Conservation (phyloP, 306 rosid genomes). For the Castanospermum australe region DNA sequence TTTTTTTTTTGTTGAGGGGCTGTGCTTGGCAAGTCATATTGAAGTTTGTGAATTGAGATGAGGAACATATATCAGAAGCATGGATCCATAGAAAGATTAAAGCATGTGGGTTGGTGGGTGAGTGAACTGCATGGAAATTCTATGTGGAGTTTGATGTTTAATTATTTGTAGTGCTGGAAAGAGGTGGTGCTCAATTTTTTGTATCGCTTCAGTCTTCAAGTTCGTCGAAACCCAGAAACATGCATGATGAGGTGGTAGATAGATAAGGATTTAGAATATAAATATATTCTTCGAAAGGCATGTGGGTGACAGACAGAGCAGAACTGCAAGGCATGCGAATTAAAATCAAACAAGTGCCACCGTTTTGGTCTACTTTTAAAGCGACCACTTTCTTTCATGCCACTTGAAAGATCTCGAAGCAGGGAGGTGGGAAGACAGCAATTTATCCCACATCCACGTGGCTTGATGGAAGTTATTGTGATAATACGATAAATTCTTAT, state of each 20-base stretch:
- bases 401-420: background rate
- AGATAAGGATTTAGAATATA: background rate
- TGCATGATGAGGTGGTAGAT: background rate
- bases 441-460: background rate
- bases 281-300: no score
- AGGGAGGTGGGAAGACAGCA: background rate
- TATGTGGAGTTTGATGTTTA: background rate
- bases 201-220: background rate
- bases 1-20: background rate
- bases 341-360: background rate
- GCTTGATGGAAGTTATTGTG: background rate
- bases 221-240: background rate
- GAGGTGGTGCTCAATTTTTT: background rate
- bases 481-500: no score
- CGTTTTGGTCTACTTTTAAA: background rate
- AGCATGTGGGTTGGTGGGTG: background rate
- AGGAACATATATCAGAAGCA: background rate
- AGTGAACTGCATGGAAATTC: background rate
- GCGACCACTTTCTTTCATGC: background rate
- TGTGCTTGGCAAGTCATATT: background rate
- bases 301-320: background rate
- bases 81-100: background rate
- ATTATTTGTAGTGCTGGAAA: background rate
- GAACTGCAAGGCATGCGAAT: constrained; percentile 1
- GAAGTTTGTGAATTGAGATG: background rate